phyloP scores from a whole-genome alignment of 2,329 filamentous ascomycete genomes.

The Aschersonia sp. region DNA sequence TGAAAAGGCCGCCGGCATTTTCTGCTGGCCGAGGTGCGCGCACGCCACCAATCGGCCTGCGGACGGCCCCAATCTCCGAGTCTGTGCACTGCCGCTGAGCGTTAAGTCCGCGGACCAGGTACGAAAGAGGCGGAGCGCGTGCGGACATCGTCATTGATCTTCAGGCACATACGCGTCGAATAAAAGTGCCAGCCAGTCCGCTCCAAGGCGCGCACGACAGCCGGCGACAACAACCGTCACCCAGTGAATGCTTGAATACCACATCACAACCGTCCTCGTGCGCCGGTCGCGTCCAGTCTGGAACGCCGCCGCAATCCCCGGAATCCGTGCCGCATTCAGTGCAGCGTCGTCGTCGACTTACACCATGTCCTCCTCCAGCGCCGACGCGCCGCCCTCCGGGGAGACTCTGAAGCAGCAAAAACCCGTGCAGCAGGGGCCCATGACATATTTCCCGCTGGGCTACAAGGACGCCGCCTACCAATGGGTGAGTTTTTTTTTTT shows the following conservation, averaged over 20 bases:
- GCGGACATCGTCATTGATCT: not conserved
- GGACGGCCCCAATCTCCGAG: not conserved
- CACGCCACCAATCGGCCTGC: not conserved
- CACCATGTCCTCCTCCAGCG: constrained; percentile 19
- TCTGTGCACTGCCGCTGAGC: not conserved
- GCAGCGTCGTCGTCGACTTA: constrained; percentile 4
- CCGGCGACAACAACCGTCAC: not conserved
- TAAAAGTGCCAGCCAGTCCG: not conserved
- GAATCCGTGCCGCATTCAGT: not conserved
- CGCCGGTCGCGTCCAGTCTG: constrained; percentile 1
- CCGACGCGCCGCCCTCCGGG: constrained; percentile 11
- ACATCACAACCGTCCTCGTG: not conserved
- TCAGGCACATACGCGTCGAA: not conserved
- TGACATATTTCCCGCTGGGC: constrained; percentile 61
- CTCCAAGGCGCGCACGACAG: not conserved
- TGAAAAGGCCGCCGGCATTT: not conserved
- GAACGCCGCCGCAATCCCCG: constrained; percentile 4
- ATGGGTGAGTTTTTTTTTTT: constrained; percentile 47
- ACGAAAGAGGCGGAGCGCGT: too few relatives aligned
- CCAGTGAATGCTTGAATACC: not conserved
- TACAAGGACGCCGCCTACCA: constrained; percentile 87
- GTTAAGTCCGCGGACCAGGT: not conserved
- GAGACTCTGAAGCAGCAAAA: constrained; percentile 10
- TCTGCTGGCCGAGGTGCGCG: not conserved
- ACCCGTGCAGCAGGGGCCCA: constrained; percentile 9